A percentile compares a stretch with the other conserved stretches of the same genome.
These are phyloP conservation scores for Chrysoporthe deuterocubensis DNA, from an alignment of 2,329 filamentous ascomycete genomes.

Conservation along the genomic window DNA sequence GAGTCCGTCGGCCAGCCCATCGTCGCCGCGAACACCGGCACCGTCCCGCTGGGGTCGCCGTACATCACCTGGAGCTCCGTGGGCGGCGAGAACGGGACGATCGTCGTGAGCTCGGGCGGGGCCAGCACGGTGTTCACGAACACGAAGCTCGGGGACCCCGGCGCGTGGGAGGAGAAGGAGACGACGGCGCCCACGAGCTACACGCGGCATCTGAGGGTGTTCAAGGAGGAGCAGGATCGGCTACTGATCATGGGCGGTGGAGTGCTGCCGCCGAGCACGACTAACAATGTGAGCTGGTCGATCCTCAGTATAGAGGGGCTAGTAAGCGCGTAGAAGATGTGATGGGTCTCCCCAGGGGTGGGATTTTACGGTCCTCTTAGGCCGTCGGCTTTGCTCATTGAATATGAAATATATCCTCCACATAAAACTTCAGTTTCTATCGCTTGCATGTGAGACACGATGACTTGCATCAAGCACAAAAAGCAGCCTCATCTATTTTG, in stretches of 20 bases:
- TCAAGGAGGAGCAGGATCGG: constrained; percentile 40
- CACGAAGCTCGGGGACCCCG: constrained; percentile 43
- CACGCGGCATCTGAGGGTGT: constrained; percentile 42
- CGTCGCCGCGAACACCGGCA: constrained; percentile 35
- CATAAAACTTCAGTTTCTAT: neutral
- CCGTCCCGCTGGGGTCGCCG: constrained; percentile 44
- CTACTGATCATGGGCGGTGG: constrained; percentile 51
- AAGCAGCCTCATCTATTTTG: too few relatives aligned
- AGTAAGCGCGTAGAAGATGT: constrained; percentile 18
- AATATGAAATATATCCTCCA: neutral
- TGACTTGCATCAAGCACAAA: too few relatives aligned
- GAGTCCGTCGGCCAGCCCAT: constrained; percentile 39
- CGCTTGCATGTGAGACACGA: neutral
- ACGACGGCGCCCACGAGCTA: constrained; percentile 44
- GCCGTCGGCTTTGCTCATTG: neutral
- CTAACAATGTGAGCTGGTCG: constrained; percentile 47
- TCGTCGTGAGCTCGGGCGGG: constrained; percentile 46
- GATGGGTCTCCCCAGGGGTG: neutral
- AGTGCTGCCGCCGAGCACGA: constrained; percentile 50
- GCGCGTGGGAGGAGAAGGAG: constrained; percentile 43
- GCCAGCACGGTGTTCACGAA: constrained; percentile 48
- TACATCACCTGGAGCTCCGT: constrained; percentile 49
- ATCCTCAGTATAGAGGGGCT: constrained; percentile 36
- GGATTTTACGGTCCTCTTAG: too few relatives aligned
- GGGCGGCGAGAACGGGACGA: constrained; percentile 50